Base-by-base conservation (phyloP, 2,329 filamentous ascomycete genomes). In the Parastagonospora avenae region DNA sequence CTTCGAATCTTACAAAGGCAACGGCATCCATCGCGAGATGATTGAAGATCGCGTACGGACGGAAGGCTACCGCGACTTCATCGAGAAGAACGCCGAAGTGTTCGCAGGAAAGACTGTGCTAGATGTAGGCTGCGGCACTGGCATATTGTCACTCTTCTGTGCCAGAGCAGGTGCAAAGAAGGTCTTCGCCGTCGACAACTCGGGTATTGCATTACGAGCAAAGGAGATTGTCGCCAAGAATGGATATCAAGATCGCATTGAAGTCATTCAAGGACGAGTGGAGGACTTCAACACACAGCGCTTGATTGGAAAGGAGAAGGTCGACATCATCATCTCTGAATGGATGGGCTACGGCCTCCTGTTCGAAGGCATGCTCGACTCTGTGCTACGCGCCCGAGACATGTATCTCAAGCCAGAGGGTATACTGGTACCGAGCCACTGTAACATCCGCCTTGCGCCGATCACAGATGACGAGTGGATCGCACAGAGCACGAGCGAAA, bases 321-420 rank as follows among this genome's bases (percentile, higher is more conserved):
- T 97, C 39, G 93, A 97, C 75, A 88, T 97, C 66, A 96, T 97
- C 69, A 88, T 97, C 54, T 95, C 90, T 52, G 92, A 97, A 74
- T 97, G 92, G 92, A 97, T 97, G 92, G 92, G 92, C 28, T 97
- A 97, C 72, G 90, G 88, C 58, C 82, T 97, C 14, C 82, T 97
- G 5, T 97, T 95, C 73, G 92, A 97, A 76, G 91, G 92, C 48
- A 97, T 97, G 92, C 85, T 97, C 27, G 91, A 94, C 58, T 95
- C 91, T 42, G 91, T 97, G 16, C 82, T 97, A 43, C 93, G 86
- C 68, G 93, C 93, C 37, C 84, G 92, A 54, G 92, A 97, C 75
- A 86, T 85, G 62, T 97, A 96, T 73, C 85, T 97, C 19, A 86
- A 84, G 52, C 84, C 88, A 1, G 87, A 85, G 48, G 92, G 92